phyloP scores from a whole-genome alignment of 106 monocot species.

The Agapanthus africanus region DNA sequence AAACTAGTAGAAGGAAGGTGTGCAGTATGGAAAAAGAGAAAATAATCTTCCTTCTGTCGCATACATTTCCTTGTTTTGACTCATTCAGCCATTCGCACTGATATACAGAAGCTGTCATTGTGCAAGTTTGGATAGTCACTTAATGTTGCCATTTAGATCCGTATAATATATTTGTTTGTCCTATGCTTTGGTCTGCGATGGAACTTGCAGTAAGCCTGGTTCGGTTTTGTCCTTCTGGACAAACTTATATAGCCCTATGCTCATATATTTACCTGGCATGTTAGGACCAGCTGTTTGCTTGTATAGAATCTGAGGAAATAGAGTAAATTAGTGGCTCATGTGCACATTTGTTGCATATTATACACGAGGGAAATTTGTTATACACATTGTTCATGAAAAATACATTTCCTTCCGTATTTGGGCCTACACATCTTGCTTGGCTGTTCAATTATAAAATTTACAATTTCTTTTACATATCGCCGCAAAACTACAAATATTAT shows the following conservation, averaged over 20 bases:
- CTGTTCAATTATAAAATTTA: too few relatives aligned
- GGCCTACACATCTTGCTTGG: too few relatives aligned
- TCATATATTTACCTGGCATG: background rate
- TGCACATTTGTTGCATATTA: too few relatives aligned
- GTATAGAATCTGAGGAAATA: background rate
- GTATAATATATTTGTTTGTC: background rate
- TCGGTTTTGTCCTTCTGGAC: too few relatives aligned
- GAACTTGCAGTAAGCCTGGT: background rate
- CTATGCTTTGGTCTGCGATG: background rate
- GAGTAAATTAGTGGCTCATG: too few relatives aligned
- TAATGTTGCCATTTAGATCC: background rate
- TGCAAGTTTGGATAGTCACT: background rate
- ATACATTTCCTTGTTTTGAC: background rate
- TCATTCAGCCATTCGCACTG: background rate
- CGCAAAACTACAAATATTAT: too few relatives aligned
- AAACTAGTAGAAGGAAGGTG: background rate
- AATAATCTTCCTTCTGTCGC: background rate
- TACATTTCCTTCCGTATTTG: background rate
- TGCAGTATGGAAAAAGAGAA: background rate
- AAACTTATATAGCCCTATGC: too few relatives aligned
- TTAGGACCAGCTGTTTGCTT: background rate
- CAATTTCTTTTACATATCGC: too few relatives aligned
- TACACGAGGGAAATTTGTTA: too few relatives aligned
- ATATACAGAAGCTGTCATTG: background rate
- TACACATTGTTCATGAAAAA: too few relatives aligned